Evolutionary conservation across 78 protist species (phyloP), one percentile per base, ranked within the genome.

Genomic region (Monocercomonoides exilis): DNA sequence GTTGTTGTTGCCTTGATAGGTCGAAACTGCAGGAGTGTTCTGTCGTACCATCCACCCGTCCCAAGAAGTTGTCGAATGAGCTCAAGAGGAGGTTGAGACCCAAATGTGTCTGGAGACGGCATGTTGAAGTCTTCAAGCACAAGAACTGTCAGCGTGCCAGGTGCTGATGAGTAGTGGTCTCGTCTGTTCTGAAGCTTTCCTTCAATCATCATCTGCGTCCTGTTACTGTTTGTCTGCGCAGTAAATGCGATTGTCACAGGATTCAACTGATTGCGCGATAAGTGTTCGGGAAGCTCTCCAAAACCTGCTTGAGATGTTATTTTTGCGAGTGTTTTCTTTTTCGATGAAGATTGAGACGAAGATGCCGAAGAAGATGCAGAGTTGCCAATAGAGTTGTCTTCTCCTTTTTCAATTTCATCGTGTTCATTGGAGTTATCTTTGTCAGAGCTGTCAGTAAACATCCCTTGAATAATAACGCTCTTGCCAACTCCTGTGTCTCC

Each of bases 61-160:
- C 43, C 89, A 33, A 85, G 42, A 32, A 90, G 34, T 77, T 90
- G 92, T 34, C 89, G 85, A 35, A 90, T 5, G 29, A 90, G 41
- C 87, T 86, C 92, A 41, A 87, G 38, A 2, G 92, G 86, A 32
- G 89, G 92, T 54, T 90, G 92, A 11, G 92, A 46, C 44, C 89
- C 92, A 63, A 77, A 90, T 77, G 5, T 70, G 41, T 90, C 92
- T 42, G 77, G 84, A 21, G 0, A 0, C 0, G 92, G 92, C 92
- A 85, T 77, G 86, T 85, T 85, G 41, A 90, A 64, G 41, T 90
- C 89, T 64, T 90, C 86, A 29, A 84, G 2, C 41, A 84, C 21
- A 36, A 84, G 36, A 2, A 54, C 44, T 32, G 21, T n/a, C 0
- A 0, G 44, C 43, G 0, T 0, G 2, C 36, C 45, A 44, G 36